A percentile compares a stretch with the other conserved stretches of the same genome.
These are phyloP conservation scores for Ogataea naganishii DNA, from an alignment of 805 yeast species.

Conservation along the genomic window DNA sequence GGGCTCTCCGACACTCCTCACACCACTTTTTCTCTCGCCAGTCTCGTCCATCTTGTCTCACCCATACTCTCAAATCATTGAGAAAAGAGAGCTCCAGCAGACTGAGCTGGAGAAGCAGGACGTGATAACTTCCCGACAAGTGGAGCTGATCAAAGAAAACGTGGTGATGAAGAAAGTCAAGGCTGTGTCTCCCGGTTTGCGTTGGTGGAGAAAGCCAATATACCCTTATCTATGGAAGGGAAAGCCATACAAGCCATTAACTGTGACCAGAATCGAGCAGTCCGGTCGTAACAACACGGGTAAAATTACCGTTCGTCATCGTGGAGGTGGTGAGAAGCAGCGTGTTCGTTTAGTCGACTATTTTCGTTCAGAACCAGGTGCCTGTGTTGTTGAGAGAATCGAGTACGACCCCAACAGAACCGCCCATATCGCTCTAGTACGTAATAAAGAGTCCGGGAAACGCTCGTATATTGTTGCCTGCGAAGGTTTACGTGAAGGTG, in stretches of 20 bases:
- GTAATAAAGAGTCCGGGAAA: conserved; percentile 52
- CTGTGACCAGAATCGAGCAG: conserved; percentile 59
- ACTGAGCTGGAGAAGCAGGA: conserved; percentile 81
- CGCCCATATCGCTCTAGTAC: conserved; percentile 82
- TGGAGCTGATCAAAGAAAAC: conserved; percentile 60
- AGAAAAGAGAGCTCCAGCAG: conserved; percentile 32
- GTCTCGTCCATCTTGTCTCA: conserved; percentile 15
- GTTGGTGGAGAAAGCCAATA: conserved; percentile 84
- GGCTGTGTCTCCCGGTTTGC: conserved; percentile 77
- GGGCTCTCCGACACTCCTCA: not conserved
- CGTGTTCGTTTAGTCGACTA: conserved; percentile 80
- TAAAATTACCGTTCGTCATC: conserved; percentile 81
- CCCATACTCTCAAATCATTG: conserved; percentile 22
- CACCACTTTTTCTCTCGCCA: not conserved
- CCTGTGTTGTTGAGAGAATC: conserved; percentile 73
- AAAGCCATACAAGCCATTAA: conserved; percentile 66
- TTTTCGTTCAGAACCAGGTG: conserved; percentile 57
- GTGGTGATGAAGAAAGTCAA: conserved; percentile 68
- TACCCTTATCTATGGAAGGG: conserved; percentile 86
- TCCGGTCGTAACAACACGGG: conserved; percentile 92
- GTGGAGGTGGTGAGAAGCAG: conserved; percentile 95
- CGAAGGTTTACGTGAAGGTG: conserved; percentile 91
- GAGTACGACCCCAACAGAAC: conserved; percentile 95
- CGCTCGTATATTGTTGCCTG: conserved; percentile 81
- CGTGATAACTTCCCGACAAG: conserved; percentile 58